Conservation (phyloP, 2,329 filamentous ascomycete species). For the Microthyrium microscopicum region DNA sequence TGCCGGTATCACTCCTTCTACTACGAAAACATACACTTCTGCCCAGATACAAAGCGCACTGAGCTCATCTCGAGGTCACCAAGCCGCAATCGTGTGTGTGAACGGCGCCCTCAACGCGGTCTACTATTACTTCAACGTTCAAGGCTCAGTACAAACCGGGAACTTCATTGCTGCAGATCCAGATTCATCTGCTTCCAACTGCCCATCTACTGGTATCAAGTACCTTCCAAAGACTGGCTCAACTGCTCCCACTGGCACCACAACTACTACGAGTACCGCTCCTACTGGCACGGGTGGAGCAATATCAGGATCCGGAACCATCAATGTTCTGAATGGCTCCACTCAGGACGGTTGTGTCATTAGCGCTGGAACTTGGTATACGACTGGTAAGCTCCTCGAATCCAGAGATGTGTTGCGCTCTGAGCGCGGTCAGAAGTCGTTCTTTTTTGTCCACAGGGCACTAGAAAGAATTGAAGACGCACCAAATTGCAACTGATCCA, state of each 20-base stretch:
- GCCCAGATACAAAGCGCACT: constrained; percentile 43
- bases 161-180: constrained; percentile 40
- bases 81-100: constrained; percentile 43
- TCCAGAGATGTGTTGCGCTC: no score
- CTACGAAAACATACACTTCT: constrained; percentile 40
- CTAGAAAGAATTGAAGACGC: no score
- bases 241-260: constrained; percentile 14
- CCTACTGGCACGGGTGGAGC: constrained; percentile 18
- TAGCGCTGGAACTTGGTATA: constrained; percentile 49
- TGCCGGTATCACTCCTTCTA: constrained; percentile 42
- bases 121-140: constrained; percentile 49
- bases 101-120: constrained; percentile 33
- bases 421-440: no score
- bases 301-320: constrained; percentile 41
- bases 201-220: constrained; percentile 44
- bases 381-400: no score
- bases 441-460: no score
- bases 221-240: constrained; percentile 42
- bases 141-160: constrained; percentile 42
- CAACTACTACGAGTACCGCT: constrained; percentile 18
- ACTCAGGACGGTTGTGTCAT: constrained; percentile 49
- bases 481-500: no score
- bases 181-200: constrained; percentile 43
- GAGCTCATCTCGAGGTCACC: constrained; percentile 29
- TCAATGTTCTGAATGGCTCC: constrained; percentile 37